Conservation (phyloP, 2,329 filamentous ascomycete species). For the Verticillium albo-atrum region DNA sequence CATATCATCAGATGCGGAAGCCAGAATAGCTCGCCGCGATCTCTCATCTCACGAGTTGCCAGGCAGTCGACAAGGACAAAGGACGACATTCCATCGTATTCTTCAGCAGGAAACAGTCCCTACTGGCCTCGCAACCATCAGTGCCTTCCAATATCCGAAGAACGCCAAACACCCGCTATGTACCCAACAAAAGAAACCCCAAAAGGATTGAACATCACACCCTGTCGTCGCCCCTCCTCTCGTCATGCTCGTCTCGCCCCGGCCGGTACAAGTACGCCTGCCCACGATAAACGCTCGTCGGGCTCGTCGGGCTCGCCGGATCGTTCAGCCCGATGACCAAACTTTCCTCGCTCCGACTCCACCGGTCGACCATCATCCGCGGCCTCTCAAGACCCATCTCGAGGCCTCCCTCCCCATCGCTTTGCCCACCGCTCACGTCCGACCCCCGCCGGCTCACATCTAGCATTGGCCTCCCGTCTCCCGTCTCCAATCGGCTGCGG, state of each 20-base stretch:
- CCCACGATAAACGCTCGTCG: neutral
- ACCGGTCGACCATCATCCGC: constrained; percentile 6
- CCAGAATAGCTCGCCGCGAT: no score
- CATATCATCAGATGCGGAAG: no score
- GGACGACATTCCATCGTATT: no score
- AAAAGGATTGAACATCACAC: neutral
- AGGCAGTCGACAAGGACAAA: no score
- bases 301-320: constrained; percentile 15
- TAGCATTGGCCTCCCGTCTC: constrained; percentile 6
- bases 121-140: no score
- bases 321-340: constrained; percentile 24
- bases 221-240: neutral
- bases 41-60: no score
- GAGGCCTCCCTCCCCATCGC: neutral
- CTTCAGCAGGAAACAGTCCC: no score
- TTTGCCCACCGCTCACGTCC: constrained; percentile 6
- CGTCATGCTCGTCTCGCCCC: neutral
- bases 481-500: constrained; percentile 8
- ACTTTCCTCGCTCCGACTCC: constrained; percentile 24
- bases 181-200: neutral
- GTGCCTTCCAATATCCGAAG: no score
- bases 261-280: neutral
- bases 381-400: constrained; percentile 10
- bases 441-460: constrained; percentile 5
- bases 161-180: neutral